Percentiles rank a stretch among this genome's conserved stretches.
These are phyloP conservation scores for Musa balbisiana DNA, from an alignment of 202 grass and related monocot species.

Conservation along the genomic window DNA sequence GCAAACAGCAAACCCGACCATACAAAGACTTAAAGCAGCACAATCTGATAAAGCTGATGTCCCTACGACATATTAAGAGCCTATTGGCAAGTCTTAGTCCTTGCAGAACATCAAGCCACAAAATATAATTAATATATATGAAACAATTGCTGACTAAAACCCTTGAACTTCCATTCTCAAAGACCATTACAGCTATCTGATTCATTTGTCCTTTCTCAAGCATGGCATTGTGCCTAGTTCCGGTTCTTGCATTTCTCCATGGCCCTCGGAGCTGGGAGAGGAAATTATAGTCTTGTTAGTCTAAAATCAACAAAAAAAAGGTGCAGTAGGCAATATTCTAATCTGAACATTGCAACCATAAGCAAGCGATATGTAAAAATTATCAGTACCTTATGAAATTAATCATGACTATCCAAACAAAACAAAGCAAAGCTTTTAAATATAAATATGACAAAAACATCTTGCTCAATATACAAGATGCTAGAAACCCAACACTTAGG, in stretches of 20 bases:
- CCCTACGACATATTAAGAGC: background rate
- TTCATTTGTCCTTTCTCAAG: background rate
- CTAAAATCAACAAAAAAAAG: background rate
- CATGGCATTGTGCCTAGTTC: background rate
- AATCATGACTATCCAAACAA: too few relatives aligned
- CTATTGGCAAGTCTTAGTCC: constrained; percentile 1
- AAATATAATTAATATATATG: background rate
- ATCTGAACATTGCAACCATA: background rate
- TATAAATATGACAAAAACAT: too few relatives aligned
- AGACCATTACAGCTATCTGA: background rate
- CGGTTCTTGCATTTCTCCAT: constrained; percentile 28
- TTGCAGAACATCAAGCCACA: background rate
- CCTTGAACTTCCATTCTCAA: constrained; percentile 3
- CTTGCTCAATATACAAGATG: background rate
- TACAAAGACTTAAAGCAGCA: background rate
- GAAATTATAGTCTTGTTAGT: background rate
- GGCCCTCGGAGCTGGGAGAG: constrained; percentile 18
- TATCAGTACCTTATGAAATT: too few relatives aligned
- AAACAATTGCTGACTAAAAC: constrained; percentile 5
- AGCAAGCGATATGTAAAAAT: background rate
- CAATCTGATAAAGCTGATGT: background rate
- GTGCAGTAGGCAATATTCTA: background rate
- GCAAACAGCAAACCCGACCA: background rate
- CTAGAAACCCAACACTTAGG: background rate
- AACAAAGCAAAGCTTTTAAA: too few relatives aligned